Base-by-base conservation (phyloP, 768 basidiomycete genomes). In the Lactifluus piperatus region DNA sequence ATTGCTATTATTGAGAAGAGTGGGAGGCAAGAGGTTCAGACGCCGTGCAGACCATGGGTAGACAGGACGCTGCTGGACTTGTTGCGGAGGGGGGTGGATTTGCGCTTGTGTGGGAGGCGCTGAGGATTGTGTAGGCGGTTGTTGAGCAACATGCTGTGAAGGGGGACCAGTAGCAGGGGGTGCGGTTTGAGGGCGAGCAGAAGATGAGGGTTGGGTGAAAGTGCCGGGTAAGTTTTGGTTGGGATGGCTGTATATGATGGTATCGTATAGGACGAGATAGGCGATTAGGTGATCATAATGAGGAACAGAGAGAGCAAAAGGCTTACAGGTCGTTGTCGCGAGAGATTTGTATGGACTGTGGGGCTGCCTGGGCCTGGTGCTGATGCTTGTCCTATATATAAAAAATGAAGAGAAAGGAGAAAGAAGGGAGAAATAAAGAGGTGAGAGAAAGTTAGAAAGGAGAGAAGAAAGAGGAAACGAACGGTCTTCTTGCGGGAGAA, bases 41-140 rank as follows among this genome's bases (percentile, higher is more conserved):
- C 86, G 83, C 13, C 86, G 84, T 46, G 86, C 81, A 11, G 89
- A 82, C 91, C 91, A 94, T 16, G 91, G 91, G 68, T 84, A 94
- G 29, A 84, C 79, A 20, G 84, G 83, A 16, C 83, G 79, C 58
- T 77, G 74, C 26, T 71, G 75, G 29, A 50, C 22, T 34, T 73
- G 69, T 20, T 68, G 67, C 45, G 66, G 68, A 36, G 67, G 66
- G 39, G 61, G 51, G 18, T 64, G 67, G 18, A 69, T 67, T 57
- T 63, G 68, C 1, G 46, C 36, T 46, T 64, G 59, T 4, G 58
- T 29, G 18, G 69, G 64, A 27, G 62, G 71, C 52, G 68, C 69
- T 59, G 70, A 74, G 51, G 73, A 74, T 58, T 64, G 64, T 54
- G 62, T 64, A 51, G 62, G 57, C 49, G 67, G 74, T 36, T 69